Conservation (phyloP, 2,329 filamentous ascomycete genomes). For the Coniochaeta hoffmannii region DNA sequence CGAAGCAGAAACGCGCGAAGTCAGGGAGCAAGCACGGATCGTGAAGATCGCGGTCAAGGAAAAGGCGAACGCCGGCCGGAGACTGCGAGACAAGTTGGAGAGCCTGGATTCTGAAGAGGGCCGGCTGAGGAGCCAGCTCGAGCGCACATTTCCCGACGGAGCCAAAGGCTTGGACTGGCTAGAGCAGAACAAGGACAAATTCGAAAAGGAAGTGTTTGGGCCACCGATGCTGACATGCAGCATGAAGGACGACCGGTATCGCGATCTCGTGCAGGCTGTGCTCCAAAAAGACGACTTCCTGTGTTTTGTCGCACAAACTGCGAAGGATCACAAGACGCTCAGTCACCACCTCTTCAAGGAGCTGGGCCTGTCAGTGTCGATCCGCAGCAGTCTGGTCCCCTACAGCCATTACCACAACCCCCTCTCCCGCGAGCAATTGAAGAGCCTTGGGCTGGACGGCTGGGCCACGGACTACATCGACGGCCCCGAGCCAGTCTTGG, state of each 20-base stretch:
- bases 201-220: constrained; percentile 71
- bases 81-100: constrained; percentile 40
- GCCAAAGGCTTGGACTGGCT: constrained; percentile 76
- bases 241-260: constrained; percentile 63
- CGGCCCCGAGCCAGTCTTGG: constrained; percentile 75
- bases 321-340: constrained; percentile 66
- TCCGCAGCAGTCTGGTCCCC: constrained; percentile 54
- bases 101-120: constrained; percentile 68
- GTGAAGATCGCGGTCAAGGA: constrained; percentile 32
- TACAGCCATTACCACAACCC: constrained; percentile 49
- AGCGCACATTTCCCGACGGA: constrained; percentile 53
- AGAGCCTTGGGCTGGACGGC: constrained; percentile 61
- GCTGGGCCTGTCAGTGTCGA: constrained; percentile 63
- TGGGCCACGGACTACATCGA: constrained; percentile 73
- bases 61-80: constrained; percentile 28
- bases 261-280: constrained; percentile 45
- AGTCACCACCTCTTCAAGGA: constrained; percentile 55
- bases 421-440: constrained; percentile 47
- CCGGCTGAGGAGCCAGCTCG: constrained; percentile 62
- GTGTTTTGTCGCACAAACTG: constrained; percentile 72
- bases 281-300: constrained; percentile 44
- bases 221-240: constrained; percentile 77
- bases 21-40: constrained; percentile 17
- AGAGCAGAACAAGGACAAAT: constrained; percentile 57
- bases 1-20: constrained; percentile 30